phyloP scores from a whole-genome alignment of 306 rosid genomes.

The Pyrus betulifolia region DNA sequence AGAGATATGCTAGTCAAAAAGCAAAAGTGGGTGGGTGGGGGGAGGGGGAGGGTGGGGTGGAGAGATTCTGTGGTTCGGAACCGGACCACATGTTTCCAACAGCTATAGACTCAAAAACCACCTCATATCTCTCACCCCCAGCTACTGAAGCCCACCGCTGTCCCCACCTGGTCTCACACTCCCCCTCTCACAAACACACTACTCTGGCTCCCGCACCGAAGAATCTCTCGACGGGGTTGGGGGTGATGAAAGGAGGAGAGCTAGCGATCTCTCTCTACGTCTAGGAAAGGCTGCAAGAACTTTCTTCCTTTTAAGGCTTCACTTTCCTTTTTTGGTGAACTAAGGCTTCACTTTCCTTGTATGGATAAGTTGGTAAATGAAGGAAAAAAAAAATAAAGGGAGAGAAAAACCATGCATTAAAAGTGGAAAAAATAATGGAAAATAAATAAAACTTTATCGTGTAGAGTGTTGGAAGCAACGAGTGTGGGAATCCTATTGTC shows the following conservation, averaged over 20 bases:
- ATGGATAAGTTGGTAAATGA: conserved; percentile 26
- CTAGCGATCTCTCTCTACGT: not conserved
- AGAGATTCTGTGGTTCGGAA: too few relatives aligned
- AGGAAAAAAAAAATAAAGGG: conserved; percentile 19
- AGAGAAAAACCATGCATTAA: conserved; percentile 15
- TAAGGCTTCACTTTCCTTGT: conserved; percentile 5
- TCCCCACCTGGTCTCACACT: too few relatives aligned
- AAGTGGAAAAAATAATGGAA: conserved; percentile 33
- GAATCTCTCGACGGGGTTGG: not conserved
- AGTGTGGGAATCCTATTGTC: conserved; percentile 77
- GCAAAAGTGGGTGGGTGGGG: not conserved
- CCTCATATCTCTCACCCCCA: too few relatives aligned
- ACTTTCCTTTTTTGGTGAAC: not conserved
- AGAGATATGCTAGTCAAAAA: not conserved
- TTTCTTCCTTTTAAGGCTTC: not conserved
- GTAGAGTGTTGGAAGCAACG: conserved; percentile 80
- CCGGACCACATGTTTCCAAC: too few relatives aligned
- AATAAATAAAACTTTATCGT: conserved; percentile 47
- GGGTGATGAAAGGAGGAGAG: not conserved
- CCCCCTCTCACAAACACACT: too few relatives aligned
- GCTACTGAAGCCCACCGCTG: too few relatives aligned
- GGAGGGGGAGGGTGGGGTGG: too few relatives aligned
- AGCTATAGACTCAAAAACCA: too few relatives aligned
- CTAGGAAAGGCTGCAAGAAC: conserved; percentile 23
- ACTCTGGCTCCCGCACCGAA: too few relatives aligned